A percentile compares a stretch with the other conserved stretches of the same genome.
These are phyloP conservation scores for Parachaetomium inaequale DNA, from an alignment of 495 filamentous ascomycete genomes.

Conservation along the genomic window DNA sequence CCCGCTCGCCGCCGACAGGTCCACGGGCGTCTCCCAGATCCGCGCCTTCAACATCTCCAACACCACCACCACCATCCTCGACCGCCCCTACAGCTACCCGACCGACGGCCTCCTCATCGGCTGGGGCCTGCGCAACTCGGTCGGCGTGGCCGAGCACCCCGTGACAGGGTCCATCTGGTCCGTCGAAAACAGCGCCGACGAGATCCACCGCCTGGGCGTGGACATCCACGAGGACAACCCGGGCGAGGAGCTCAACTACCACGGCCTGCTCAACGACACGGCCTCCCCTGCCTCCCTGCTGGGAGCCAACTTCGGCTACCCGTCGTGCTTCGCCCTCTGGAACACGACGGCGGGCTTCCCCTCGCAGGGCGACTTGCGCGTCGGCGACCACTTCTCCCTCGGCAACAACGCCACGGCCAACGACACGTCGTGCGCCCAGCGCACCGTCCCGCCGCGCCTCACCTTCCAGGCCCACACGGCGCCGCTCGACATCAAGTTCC, in stretches of 20 bases:
- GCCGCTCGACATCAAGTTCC: constrained; percentile 59
- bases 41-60: constrained; percentile 59
- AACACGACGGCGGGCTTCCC: constrained; percentile 37
- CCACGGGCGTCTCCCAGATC: constrained; percentile 58
- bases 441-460: constrained; percentile 46
- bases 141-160: constrained; percentile 60
- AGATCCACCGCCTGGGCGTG: constrained; percentile 49
- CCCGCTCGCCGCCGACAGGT: constrained; percentile 38
- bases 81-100: constrained; percentile 37
- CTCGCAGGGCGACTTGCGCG: constrained; percentile 20
- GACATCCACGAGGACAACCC: constrained; percentile 70
- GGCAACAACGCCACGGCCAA: constrained; percentile 29
- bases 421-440: constrained; percentile 45
- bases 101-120: constrained; percentile 57
- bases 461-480: constrained; percentile 59
- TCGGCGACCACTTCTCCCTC: constrained; percentile 41
- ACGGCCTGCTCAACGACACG: constrained; percentile 54
- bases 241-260: constrained; percentile 70
- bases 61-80: constrained; percentile 24
- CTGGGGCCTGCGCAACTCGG: constrained; percentile 70
- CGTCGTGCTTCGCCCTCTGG: constrained; percentile 64
- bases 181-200: constrained; percentile 70
- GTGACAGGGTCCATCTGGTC: constrained; percentile 55
- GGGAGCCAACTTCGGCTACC: constrained; percentile 63
- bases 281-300: constrained; percentile 11